Evolutionary conservation across 2,329 filamentous ascomycete species (phyloP).

Genomic region (Venturia pyrina): DNA sequence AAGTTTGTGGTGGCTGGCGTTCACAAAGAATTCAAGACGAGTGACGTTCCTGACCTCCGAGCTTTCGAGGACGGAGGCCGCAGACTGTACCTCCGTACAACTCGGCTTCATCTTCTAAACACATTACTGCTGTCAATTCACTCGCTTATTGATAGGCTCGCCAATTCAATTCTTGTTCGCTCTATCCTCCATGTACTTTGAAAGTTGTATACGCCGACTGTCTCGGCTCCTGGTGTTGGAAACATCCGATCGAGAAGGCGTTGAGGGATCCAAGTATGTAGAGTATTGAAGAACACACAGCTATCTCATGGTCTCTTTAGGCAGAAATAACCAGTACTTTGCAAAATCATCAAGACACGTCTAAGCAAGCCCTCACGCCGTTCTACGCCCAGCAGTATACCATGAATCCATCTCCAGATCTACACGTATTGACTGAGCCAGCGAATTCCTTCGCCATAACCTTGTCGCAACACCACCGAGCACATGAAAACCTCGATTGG

Average conservation of each 20-base stretch:
- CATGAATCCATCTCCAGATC: not conserved
- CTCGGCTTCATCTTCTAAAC: not conserved
- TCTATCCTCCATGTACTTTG: not conserved
- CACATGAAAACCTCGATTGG: slow-evolving; percentile 78
- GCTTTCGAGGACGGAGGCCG: not conserved
- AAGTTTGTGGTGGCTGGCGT: not conserved
- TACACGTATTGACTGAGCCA: slow-evolving; percentile 34
- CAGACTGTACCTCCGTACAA: not conserved
- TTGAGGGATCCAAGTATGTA: no score
- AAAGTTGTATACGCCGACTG: not conserved
- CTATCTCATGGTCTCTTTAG: no score
- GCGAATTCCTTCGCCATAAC: slow-evolving; percentile 32
- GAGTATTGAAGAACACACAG: no score
- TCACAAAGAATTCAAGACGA: not conserved
- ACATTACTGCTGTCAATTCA: not conserved
- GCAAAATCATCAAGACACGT: no score
- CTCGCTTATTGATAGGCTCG: not conserved
- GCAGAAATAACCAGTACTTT: no score
- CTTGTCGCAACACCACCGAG: slow-evolving; percentile 13
- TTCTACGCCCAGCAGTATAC: not conserved
- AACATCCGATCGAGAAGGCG: no score
- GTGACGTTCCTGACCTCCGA: not conserved
- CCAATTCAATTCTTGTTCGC: not conserved
- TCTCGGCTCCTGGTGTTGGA: not conserved
- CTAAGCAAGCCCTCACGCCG: not conserved